Base-by-base conservation (phyloP, 805 yeast species). In the Ogataea paraovalis region DNA sequence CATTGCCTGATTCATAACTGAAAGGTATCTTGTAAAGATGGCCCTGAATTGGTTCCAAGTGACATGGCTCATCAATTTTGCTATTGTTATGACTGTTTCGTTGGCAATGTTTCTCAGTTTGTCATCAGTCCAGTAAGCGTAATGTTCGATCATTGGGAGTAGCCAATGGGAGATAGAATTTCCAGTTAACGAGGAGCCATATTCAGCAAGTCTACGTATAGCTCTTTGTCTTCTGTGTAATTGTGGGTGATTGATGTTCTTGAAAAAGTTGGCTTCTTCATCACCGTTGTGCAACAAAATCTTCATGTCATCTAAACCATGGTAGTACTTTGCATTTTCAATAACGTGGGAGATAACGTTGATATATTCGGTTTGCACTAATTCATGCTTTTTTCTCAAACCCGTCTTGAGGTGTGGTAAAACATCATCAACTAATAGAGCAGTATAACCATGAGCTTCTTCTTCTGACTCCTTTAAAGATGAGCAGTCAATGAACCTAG, bases 191-290 rank as follows among this genome's bases (percentile, higher is more conserved):
- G 63, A 48, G 5, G 80, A 76, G 39, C 74, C 57, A 9, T 53
- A 34, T 4, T 73, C 80, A 10, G 75, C 74, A 25, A 91, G 66
- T 49, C 86, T 75, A 57, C 80, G 76, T 20, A 92, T 74, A 0
- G 98, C 96, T 57, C 90, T 76, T 64, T 86, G 90, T 57, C 97
- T 84, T 68, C 96, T 80, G 59, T 85, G 89, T 9, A 85, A 58
- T 68, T 92, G 99, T 33, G 92, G 82, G 64, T 92, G 97, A 50
- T 75, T 76, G 42, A 94, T 74, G 57, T 90, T 89, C 42, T 56
- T 57, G 58, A 67, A 67, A 42, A 65, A 64, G 64, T 88, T 83
- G 3, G 89, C 85, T 57, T 90, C 97, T 33, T 83, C 92, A 56
- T 89, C 95, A 38, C 83, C 83, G 44, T 76, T 73, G 57, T 71